Conservation (phyloP, 768 basidiomycete genomes). For the Boletus reticulatus region DNA sequence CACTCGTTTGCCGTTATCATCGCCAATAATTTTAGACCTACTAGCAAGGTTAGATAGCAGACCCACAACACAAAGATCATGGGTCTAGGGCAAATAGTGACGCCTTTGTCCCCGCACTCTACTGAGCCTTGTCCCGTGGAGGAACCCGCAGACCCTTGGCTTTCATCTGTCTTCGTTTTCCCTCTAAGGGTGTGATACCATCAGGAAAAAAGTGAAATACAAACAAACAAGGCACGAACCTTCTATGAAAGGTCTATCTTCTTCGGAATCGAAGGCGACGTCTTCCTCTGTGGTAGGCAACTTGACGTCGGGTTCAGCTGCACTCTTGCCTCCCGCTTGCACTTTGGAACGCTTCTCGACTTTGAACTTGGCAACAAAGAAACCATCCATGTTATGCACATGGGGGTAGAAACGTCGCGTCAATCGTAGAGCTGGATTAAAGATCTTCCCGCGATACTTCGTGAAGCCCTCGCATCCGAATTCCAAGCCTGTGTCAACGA, state of each 20-base stretch:
- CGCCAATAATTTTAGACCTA: background rate
- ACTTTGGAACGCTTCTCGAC: slow-evolving; percentile 75
- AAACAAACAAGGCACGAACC: slow-evolving; percentile 47
- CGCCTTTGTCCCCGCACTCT: slow-evolving; percentile 22
- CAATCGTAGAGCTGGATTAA: slow-evolving; percentile 72
- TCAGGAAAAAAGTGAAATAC: background rate
- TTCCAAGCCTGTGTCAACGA: slow-evolving; percentile 89
- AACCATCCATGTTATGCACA: slow-evolving; percentile 99
- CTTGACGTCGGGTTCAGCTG: slow-evolving; percentile 24
- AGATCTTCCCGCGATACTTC: slow-evolving; percentile 86
- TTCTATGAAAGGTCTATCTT: slow-evolving; percentile 74
- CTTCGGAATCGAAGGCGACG: slow-evolving; percentile 69
- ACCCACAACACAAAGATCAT: background rate
- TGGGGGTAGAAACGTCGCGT: slow-evolving; percentile 94
- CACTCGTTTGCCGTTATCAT: slow-evolving; percentile 1
- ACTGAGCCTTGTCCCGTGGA: slow-evolving; percentile 42
- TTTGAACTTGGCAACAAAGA: slow-evolving; percentile 98
- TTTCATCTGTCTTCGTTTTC: slow-evolving; percentile 73
- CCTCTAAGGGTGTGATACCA: slow-evolving; percentile 43
- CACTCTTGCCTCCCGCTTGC: slow-evolving; percentile 28
- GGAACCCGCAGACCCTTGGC: slow-evolving; percentile 70
- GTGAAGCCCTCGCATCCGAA: slow-evolving; percentile 94
- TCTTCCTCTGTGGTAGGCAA: slow-evolving; percentile 28
- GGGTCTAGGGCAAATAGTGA: slow-evolving; percentile 3
- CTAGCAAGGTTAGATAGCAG: background rate